Conservation (phyloP, 106 monocot genomes). For the Hemerocallis citrina region DNA sequence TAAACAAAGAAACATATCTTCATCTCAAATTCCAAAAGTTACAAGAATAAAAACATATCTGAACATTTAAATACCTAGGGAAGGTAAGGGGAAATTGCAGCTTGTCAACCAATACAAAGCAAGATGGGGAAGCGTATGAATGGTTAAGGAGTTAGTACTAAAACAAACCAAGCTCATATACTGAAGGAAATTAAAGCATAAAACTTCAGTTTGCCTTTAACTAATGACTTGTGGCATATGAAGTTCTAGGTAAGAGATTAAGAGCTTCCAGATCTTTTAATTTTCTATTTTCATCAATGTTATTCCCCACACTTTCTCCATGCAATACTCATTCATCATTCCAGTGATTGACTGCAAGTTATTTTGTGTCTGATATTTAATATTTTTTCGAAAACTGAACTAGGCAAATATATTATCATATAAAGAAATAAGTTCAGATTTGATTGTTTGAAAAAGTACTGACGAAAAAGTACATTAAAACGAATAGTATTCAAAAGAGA, state of each 20-base stretch:
- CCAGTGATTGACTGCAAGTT: neutral
- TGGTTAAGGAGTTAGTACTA: neutral
- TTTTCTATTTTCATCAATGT: neutral
- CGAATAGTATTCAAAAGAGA: too few species aligned
- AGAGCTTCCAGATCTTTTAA: neutral
- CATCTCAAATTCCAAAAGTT: neutral
- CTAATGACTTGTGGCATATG: too few species aligned
- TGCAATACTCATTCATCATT: neutral
- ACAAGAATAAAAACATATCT: neutral
- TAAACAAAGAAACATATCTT: neutral
- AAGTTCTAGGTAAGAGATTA: neutral
- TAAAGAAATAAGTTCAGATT: neutral
- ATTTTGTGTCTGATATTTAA: too few species aligned
- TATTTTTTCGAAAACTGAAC: too few species aligned
- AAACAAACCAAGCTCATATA: neutral
- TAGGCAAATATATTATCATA: too few species aligned
- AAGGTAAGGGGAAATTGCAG: neutral
- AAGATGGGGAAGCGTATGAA: neutral
- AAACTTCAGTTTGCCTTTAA: too few species aligned
- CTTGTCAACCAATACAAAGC: too few species aligned
- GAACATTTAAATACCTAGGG: too few species aligned
- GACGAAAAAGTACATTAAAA: too few species aligned
- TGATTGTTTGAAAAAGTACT: neutral
- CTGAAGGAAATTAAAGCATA: neutral
- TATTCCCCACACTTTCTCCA: neutral